Base-by-base conservation (phyloP, 192 early-diverging fungal species). In the Radiomyces spectabilis region DNA sequence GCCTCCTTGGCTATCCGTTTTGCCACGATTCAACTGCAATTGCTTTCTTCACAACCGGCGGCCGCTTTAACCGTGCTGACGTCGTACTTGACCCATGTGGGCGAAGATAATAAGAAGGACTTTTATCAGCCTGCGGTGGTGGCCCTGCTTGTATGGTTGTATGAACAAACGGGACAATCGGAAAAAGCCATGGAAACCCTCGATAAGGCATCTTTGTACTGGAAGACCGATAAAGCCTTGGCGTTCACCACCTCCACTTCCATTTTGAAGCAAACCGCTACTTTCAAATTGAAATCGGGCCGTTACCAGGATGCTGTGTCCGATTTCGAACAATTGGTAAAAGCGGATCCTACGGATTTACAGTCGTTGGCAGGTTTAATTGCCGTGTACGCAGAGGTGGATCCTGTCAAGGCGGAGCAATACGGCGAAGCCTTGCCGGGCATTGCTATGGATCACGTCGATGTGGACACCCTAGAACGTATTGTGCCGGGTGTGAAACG, bases 91-190 rank as follows among this genome's bases (percentile, higher is more conserved):
- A 32, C 25, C 3, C 39, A 70, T 2, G 63, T 66, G 2, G 58
- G 63, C 19, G 55, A 71, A 22, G 8, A 35, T 2, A n/a, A 31
- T 1, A 41, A 56, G 15, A 44, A 56, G 41, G 57, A 71, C 18
- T 56, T 57, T 42, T 69, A 85, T 39, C 71, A 71, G 32, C 84
- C 86, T 5, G 85, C 67, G 26, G 53, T 84, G 2, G 77, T 89
- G n/a, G 83, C 86, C 0, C 63, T 89, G 19, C 58, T 83, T 32
- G 80, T 86, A 8, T 86, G 84, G 84, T 53, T 89, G 29, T 83
- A 88, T 64, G 81, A 80, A 30, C 71, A 87, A 26, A 71, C 76
- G 7, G 77, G 71, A n/a, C 71, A 80, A 42, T 57, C 74, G 9
- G 77, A 83, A 29, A 76, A 75, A 25, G 76, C 84, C 1, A 71